phyloP scores from a whole-genome alignment of 306 rosid species.

The Cicer judaicum region DNA sequence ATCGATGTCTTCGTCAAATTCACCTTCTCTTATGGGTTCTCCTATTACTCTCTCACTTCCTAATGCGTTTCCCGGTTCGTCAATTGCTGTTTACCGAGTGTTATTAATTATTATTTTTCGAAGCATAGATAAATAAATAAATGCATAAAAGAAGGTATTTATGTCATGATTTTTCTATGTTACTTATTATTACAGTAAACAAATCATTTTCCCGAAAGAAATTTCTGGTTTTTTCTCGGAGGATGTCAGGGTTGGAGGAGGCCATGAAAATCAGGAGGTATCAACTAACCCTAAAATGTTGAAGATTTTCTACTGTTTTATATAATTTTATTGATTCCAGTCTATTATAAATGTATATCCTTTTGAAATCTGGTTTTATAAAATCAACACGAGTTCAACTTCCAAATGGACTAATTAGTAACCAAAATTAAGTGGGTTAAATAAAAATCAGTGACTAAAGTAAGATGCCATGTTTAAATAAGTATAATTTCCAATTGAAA shows the following conservation, averaged over 20 bases:
- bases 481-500: too few relatives aligned
- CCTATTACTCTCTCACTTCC: slow-evolving; percentile 47
- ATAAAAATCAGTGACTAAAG: too few relatives aligned
- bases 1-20: slow-evolving; percentile 40
- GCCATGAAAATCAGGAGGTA: slow-evolving; percentile 83
- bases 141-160: background rate
- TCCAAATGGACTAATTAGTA: slow-evolving; percentile 2
- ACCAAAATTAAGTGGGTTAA: too few relatives aligned
- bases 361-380: background rate
- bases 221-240: slow-evolving; percentile 61
- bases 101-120: background rate
- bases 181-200: slow-evolving; percentile 44
- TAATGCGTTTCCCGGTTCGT: slow-evolving; percentile 47
- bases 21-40: slow-evolving; percentile 42
- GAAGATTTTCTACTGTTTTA: background rate
- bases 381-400: slow-evolving; percentile 6
- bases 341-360: background rate
- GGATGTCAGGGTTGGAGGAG: slow-evolving; percentile 73
- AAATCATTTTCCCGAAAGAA: slow-evolving; percentile 46
- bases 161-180: slow-evolving; percentile 19
- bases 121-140: background rate
- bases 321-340: background rate
- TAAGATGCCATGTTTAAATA: too few relatives aligned
- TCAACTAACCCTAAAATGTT: slow-evolving; percentile 20
- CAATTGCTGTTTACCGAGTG: background rate